Evolutionary conservation across 345 rosid species (phyloP), one percentile per base, ranked within the genome.

Genomic region (Noccaea bulbosa): DNA sequence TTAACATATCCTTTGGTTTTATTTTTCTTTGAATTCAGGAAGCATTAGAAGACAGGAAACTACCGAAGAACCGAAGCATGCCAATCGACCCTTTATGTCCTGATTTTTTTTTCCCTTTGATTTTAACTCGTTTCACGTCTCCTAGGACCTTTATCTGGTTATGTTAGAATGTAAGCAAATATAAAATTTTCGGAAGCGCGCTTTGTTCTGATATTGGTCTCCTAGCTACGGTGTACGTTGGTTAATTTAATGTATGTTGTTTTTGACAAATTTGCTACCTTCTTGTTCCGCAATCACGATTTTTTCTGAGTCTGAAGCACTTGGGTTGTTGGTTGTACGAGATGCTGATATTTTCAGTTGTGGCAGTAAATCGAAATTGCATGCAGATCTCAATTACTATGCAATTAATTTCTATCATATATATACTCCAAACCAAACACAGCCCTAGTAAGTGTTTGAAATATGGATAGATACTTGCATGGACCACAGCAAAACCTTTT

Each of bases 401-500:
- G 12, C 32, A 65, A 12, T 20, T 37, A 8, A 8, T 1, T 20
- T 20, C 22, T 20, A 20, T 20, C 22, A 20, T 20, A 20, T 20
- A 20, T 20, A 20, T 20, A 20, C 22, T 20, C 22, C 22, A 20
- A 20, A 20, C 52, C 65, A 73, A 12, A 59, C 67, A 56, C 9
- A 48, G 16, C 17, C 47, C 11, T 39, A 45, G 20, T 35, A 63
- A 55, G 33, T 27, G 40, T 45, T 63, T 72, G 49, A 63, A 20
- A 20, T 35, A 63, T 63, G 40, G 60, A 60, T 49, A 39, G 43
- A 62, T 72, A 56, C 56, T 41, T 67, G 62, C 62, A 72, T 72
- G 70, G 70, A 63, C 76, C 76, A 63, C 76, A 54, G 4, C 17
- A 12, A 54, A 53, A 54, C 70, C 69, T 54, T 72, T 63, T 71